These are phyloP conservation scores for Mycocalia duriaeana DNA, from an alignment of 1,284 basidiomycete genomes.

Conservation along the genomic window DNA sequence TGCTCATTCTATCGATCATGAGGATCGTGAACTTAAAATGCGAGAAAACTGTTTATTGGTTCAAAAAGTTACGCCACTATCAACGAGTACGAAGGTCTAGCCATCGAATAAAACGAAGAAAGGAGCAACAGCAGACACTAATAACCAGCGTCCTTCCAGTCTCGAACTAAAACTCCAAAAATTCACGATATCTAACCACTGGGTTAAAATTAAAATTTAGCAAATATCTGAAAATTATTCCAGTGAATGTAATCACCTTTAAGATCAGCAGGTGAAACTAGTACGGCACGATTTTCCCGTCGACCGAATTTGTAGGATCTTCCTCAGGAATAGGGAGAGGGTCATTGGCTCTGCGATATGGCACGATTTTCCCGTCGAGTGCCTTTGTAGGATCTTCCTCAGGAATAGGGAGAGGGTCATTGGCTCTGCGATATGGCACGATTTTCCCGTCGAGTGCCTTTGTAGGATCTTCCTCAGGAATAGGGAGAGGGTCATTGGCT, in stretches of 20 bases:
- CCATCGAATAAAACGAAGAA: neutral
- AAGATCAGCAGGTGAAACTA: no score
- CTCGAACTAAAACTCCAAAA: neutral
- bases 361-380: conserved; percentile 16
- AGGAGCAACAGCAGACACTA: neutral
- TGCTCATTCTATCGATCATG: no score
- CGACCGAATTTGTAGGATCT: conserved; percentile 24
- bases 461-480: conserved; percentile 16
- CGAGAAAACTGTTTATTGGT: no score
- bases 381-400: conserved; percentile 20
- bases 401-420: no score
- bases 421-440: conserved; percentile 14
- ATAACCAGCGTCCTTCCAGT: neutral
- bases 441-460: conserved; percentile 14
- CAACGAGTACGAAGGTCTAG: neutral
- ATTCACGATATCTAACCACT: no score
- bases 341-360: conserved; percentile 18
- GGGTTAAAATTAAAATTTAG: no score
- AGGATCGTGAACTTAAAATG: no score
- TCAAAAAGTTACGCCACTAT: neutral
- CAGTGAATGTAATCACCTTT: no score
- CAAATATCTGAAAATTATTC: no score
- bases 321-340: conserved; percentile 29
- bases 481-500: no score
- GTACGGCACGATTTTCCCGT: conserved; percentile 22